Conservation (phyloP, 78 protist species). For the Monocercomonoides exilis region DNA sequence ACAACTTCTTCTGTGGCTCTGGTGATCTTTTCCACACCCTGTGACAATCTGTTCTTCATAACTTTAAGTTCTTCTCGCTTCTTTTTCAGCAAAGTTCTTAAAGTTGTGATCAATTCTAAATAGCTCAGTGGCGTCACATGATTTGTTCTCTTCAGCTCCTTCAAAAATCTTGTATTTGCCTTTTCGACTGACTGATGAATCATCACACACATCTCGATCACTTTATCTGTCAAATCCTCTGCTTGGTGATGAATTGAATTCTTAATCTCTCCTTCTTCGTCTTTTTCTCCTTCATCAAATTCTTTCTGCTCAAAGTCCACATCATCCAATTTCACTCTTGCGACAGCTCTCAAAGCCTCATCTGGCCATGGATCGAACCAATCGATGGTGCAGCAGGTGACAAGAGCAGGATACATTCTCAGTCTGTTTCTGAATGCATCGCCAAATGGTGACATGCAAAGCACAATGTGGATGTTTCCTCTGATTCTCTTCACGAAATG, state of each 20-base stretch:
- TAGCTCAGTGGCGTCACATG: conserved; percentile 65
- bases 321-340: conserved; percentile 4
- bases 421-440: conserved; percentile 67
- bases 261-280: neutral
- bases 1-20: conserved; percentile 44
- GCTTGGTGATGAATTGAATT: neutral
- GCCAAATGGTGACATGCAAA: conserved; percentile 73
- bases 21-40: conserved; percentile 50
- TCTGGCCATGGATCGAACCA: conserved; percentile 83
- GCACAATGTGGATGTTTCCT: conserved; percentile 55
- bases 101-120: conserved; percentile 43
- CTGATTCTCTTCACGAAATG: conserved; percentile 48
- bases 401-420: conserved; percentile 75
- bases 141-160: conserved; percentile 40
- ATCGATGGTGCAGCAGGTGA: conserved; percentile 65
- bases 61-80: neutral
- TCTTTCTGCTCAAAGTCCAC: neutral
- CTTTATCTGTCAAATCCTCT: neutral
- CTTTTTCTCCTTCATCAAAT: neutral
- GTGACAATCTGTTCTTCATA: conserved; percentile 23
- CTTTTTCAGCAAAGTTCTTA: conserved; percentile 16
- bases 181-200: conserved; percentile 57
- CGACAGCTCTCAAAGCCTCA: conserved; percentile 75
- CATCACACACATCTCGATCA: conserved; percentile 46
- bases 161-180: neutral